Percentiles rank a stretch among this genome's conserved stretches.
Conservation (phyloP, 495 filamentous ascomycete genomes). For the Parathielavia appendiculata region DNA sequence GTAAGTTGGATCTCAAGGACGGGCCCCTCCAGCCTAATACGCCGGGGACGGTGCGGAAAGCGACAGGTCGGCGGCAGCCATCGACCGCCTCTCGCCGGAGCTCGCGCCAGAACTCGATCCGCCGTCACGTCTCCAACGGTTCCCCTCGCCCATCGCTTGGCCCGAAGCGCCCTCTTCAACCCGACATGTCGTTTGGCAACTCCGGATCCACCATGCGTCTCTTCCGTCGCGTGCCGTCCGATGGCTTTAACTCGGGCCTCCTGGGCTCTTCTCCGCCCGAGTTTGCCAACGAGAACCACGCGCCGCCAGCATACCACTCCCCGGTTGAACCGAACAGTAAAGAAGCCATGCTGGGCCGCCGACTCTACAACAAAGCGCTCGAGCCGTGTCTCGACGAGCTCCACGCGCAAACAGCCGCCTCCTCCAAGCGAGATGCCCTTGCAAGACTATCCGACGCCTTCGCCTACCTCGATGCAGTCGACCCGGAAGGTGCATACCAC, state of each 20-base stretch:
- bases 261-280: constrained; percentile 34
- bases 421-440: constrained; percentile 73
- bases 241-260: constrained; percentile 48
- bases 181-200: constrained; percentile 88
- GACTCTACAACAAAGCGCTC: constrained; percentile 71
- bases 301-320: constrained; percentile 26
- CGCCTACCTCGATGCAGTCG: constrained; percentile 73
- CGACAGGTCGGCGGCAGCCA: constrained; percentile 50
- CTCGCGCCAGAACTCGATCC: constrained; percentile 23
- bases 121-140: constrained; percentile 36
- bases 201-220: constrained; percentile 81
- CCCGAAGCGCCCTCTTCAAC: constrained; percentile 68
- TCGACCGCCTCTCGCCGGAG: constrained; percentile 40
- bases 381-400: constrained; percentile 79
- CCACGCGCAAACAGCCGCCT: constrained; percentile 68
- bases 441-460: constrained; percentile 77
- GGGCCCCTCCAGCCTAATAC: constrained; percentile 48
- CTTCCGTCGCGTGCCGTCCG: constrained; percentile 77
- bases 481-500: constrained; percentile 87
- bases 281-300: constrained; percentile 41
- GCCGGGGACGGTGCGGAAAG: constrained; percentile 46
- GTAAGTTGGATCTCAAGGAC: constrained; percentile 56
- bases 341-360: constrained; percentile 71
- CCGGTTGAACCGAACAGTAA: constrained; percentile 59
- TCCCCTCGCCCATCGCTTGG: constrained; percentile 48